Evolutionary conservation across 164 flowering plant genomes (phyloP), one percentile per base, ranked within the genome.

Genomic region (Stephania cephalantha): DNA sequence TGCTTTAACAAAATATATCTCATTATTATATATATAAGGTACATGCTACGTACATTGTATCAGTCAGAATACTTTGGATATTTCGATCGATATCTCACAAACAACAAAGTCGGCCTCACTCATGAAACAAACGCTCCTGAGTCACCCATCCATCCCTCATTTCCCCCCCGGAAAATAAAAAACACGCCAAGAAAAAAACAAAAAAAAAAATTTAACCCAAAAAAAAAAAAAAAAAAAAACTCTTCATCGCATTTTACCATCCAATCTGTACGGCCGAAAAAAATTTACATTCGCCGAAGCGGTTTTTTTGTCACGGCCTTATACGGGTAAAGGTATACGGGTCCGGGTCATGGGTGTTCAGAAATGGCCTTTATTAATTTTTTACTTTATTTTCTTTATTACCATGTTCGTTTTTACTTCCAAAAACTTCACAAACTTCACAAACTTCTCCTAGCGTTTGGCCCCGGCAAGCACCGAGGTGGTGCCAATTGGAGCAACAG

Each of bases 381-480:
- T 58, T 58, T 20, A 58, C n/a, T 58, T 58, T 58, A 55, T 15
- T 55, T 48, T 48, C 9, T 48, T 35, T 35, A 0, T 35, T 35
- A 35, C 42, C 42, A 35, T 35, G 42, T 35, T 35, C 2, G 2
- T 35, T 35, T 35, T 35, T 35, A 35, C 42, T 35, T 35, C 42
- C 42, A 35, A 35, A 35, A 35, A 35, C 42, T 2, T 35, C 3
- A 35, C 42, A 35, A 35, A 35, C 25, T 25, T 46, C 50, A 46
- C 53, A 48, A 48, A 48, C 13, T 12, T 48, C 7, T 3, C 53
- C 55, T 50, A 50, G 13, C 42, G 79, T 9, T 69, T 73, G 0
- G 69, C 76, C 1, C 42, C 42, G 42, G 76, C 76, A 3, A 75
- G 72, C 2, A 73, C 61, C 6, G 76, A 30, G 2, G 31, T 48